phyloP scores from a whole-genome alignment of 2,329 filamentous ascomycete genomes.

The Cladosporium sp. region DNA sequence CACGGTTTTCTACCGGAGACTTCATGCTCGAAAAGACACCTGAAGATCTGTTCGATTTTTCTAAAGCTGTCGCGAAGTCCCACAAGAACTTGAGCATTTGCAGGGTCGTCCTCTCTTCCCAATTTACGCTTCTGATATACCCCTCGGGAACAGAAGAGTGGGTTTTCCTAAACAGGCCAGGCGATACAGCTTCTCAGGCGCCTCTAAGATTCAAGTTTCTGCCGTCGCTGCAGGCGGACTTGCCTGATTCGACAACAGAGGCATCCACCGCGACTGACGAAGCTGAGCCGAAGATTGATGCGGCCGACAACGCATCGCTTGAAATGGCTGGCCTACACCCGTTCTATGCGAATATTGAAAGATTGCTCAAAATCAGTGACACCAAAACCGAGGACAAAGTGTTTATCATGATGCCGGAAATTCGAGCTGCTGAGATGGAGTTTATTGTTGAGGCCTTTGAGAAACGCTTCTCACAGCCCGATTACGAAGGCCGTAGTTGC shows the following conservation, averaged over 20 bases:
- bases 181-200: background rate
- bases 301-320: no score
- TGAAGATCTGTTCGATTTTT: background rate
- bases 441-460: constrained; percentile 20
- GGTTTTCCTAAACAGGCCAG: constrained; percentile 21
- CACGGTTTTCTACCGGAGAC: constrained; percentile 10
- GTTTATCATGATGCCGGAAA: constrained; percentile 26
- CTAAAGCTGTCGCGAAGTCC: background rate
- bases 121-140: constrained; percentile 23
- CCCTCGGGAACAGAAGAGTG: constrained; percentile 24
- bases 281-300: no score
- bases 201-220: no score
- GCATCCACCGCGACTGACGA: no score
- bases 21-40: constrained; percentile 1
- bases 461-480: background rate
- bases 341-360: background rate
- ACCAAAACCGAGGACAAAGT: constrained; percentile 16
- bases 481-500: constrained; percentile 12
- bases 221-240: no score
- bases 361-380: constrained; percentile 10
- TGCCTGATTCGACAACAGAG: no score
- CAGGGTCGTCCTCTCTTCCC: constrained; percentile 15
- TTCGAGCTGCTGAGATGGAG: constrained; percentile 19
- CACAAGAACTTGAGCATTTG: constrained; percentile 20
- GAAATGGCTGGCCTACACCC: background rate